These are phyloP conservation scores for Oldenlandia corymbosa DNA, from an alignment of 257 asterid species.

Conservation along the genomic window DNA sequence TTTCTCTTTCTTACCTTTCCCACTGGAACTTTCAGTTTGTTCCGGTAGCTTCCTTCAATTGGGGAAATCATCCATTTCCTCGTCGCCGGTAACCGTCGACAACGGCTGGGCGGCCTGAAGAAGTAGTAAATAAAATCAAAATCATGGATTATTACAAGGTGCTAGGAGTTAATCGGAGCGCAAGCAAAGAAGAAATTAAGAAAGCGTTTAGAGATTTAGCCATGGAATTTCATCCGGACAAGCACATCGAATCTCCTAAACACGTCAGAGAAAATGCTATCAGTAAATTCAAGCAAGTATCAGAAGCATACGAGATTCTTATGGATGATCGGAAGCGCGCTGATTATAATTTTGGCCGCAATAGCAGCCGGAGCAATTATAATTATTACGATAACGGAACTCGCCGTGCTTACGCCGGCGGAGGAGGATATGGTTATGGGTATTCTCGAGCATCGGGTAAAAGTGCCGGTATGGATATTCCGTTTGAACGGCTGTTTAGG, in stretches of 20 bases:
- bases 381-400: background rate
- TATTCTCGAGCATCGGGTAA: conserved; percentile 30
- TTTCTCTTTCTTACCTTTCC: too few relatives aligned
- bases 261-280: conserved; percentile 48
- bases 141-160: conserved; percentile 69
- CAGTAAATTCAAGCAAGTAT: conserved; percentile 60
- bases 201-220: conserved; percentile 74
- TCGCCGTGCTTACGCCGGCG: conserved; percentile 14
- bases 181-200: conserved; percentile 83
- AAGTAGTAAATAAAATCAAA: too few relatives aligned
- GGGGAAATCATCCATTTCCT: too few relatives aligned
- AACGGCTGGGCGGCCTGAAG: too few relatives aligned
- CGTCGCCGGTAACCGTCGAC: too few relatives aligned
- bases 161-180: conserved; percentile 50
- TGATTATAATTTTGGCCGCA: conserved; percentile 50
- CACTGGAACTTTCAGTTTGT: too few relatives aligned
- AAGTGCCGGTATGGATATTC: conserved; percentile 25
- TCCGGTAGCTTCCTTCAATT: too few relatives aligned
- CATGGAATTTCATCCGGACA: conserved; percentile 87
- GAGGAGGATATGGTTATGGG: conserved; percentile 23
- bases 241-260: conserved; percentile 65
- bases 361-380: background rate
- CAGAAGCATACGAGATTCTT: conserved; percentile 81
- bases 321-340: conserved; percentile 69
- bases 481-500: conserved; percentile 55